These are phyloP conservation scores for Lipomyces oligophaga DNA, from an alignment of 805 yeast genomes.

Conservation along the genomic window DNA sequence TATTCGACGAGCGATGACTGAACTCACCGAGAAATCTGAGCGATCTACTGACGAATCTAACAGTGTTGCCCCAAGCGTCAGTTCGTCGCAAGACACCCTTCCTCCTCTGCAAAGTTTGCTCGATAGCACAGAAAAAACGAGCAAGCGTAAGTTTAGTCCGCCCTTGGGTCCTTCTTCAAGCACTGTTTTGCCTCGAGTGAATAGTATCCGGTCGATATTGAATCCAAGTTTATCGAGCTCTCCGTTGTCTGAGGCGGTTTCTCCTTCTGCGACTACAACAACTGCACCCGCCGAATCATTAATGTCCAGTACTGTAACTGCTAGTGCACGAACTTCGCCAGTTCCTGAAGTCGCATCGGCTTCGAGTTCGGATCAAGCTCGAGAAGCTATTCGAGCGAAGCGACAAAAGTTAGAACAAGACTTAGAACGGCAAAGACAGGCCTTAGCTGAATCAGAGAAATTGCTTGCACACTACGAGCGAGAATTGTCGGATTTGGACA, in stretches of 20 bases:
- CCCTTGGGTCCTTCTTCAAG: too few species aligned
- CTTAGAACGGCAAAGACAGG: conserved; percentile 31
- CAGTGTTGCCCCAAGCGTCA: too few species aligned
- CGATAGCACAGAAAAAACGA: too few species aligned
- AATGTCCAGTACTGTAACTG: background rate
- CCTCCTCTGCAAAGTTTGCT: background rate
- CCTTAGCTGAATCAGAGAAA: conserved; percentile 32
- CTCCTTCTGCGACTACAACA: too few species aligned
- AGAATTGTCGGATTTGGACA: conserved; percentile 27
- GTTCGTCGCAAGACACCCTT: too few species aligned
- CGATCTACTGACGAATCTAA: too few species aligned
- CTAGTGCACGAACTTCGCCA: conserved; percentile 5
- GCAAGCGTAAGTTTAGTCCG: too few species aligned
- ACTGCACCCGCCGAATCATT: too few species aligned
- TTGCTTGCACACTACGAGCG: conserved; percentile 35
- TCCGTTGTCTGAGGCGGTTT: too few species aligned
- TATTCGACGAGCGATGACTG: conserved; percentile 21
- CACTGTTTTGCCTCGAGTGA: too few species aligned
- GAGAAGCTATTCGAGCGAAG: conserved; percentile 37
- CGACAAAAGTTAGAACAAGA: conserved; percentile 38
- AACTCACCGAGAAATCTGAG: too few species aligned
- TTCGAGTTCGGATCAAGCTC: conserved; percentile 11
- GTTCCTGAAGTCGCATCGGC: background rate
- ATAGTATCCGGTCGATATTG: conserved; percentile 26
- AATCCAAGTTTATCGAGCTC: conserved; percentile 14